A percentile compares a stretch with the other conserved stretches of the same genome.
Evolutionary conservation across 371 early-diverging fungal genomes (phyloP).

Genomic region (Actinomortierella ambigua): DNA sequence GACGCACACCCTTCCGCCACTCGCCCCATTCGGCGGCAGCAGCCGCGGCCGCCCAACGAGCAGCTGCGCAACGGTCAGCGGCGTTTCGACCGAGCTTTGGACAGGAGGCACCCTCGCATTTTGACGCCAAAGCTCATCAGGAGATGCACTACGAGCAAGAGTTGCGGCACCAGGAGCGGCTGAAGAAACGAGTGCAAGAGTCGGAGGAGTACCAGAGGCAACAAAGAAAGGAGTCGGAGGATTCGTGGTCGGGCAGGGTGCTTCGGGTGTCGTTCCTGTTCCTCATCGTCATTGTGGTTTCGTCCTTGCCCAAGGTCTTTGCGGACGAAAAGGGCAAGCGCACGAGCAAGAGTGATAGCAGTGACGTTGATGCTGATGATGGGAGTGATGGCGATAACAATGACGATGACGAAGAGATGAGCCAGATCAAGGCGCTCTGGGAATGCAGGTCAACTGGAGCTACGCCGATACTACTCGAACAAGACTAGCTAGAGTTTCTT

Average conservation of each 20-base stretch:
- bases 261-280: slow-evolving; percentile 17
- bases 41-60: slow-evolving; percentile 26
- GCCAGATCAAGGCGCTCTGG: too few relatives aligned
- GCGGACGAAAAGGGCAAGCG: slow-evolving; percentile 25
- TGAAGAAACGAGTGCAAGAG: slow-evolving; percentile 20
- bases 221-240: slow-evolving; percentile 19
- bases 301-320: slow-evolving; percentile 20
- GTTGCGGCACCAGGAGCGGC: slow-evolving; percentile 21
- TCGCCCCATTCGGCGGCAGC: slow-evolving; percentile 44
- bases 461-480: too few relatives aligned
- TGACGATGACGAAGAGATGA: too few relatives aligned
- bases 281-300: slow-evolving; percentile 10
- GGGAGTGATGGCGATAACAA: not conserved
- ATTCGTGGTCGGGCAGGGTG: slow-evolving; percentile 5
- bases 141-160: slow-evolving; percentile 46
- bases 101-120: slow-evolving; percentile 14
- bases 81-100: slow-evolving; percentile 13
- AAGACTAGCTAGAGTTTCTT: too few relatives aligned
- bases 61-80: too few relatives aligned
- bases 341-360: not conserved
- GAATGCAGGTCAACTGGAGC: too few relatives aligned
- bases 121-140: slow-evolving; percentile 40
- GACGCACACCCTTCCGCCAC: slow-evolving; percentile 40
- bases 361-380: not conserved
- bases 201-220: slow-evolving; percentile 11